phyloP scores from a whole-genome alignment of 2,329 filamentous ascomycete species.

The Diaporthe humulicola region DNA sequence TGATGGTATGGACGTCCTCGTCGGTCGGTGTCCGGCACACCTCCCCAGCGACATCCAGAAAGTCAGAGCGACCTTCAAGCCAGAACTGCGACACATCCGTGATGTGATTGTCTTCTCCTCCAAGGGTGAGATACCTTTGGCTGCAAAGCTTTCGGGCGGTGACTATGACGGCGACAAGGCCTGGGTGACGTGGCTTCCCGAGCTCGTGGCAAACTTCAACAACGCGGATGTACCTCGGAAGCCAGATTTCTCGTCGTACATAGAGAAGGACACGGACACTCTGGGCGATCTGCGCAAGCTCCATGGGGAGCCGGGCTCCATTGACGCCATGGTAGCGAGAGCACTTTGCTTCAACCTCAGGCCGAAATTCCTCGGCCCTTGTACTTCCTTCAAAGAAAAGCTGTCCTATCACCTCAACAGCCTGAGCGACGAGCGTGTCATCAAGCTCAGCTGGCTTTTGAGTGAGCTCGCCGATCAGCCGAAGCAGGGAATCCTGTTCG shows the following conservation, averaged over 20 bases:
- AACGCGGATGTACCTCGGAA: conserved; percentile 67
- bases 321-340: conserved; percentile 62
- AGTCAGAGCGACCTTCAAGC: conserved; percentile 69
- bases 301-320: conserved; percentile 42
- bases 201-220: conserved; percentile 73
- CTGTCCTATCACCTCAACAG: conserved; percentile 71
- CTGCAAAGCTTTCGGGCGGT: conserved; percentile 80
- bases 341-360: conserved; percentile 71
- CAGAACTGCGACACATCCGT: conserved; percentile 75
- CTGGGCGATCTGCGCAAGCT: conserved; percentile 58
- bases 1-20: conserved; percentile 71
- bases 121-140: conserved; percentile 72
- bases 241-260: conserved; percentile 51
- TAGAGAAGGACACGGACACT: conserved; percentile 62
- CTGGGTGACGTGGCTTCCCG: conserved; percentile 81
- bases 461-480: conserved; percentile 69
- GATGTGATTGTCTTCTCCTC: conserved; percentile 85
- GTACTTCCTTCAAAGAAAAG: conserved; percentile 74
- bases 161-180: conserved; percentile 85
- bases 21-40: conserved; percentile 79
- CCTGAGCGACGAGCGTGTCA: conserved; percentile 59
- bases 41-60: conserved; percentile 80
- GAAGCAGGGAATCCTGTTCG: conserved; percentile 68
- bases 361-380: conserved; percentile 70
- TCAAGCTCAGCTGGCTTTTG: conserved; percentile 65